Conservation (phyloP, 1,284 basidiomycete species). For the Ganoderma meredithae region DNA sequence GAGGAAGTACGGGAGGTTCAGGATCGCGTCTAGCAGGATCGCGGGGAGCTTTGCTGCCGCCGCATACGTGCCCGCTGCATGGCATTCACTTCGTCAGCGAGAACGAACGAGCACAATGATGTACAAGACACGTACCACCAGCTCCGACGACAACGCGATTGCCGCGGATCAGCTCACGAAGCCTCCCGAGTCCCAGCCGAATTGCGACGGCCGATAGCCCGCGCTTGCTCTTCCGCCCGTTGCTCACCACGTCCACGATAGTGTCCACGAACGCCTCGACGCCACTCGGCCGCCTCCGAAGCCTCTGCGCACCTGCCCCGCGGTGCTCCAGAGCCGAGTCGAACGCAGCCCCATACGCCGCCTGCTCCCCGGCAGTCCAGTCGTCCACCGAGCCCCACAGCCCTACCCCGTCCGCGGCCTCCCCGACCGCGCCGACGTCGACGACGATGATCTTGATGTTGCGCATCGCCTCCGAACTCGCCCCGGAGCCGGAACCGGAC, state of each 20-base stretch:
- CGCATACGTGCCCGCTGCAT: slow-evolving; percentile 67
- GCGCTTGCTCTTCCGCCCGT: slow-evolving; percentile 51
- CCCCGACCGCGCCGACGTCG: slow-evolving; percentile 69
- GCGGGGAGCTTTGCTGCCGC: slow-evolving; percentile 74
- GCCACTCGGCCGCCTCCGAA: slow-evolving; percentile 59
- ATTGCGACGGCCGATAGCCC: slow-evolving; percentile 48
- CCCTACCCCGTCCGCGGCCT: slow-evolving; percentile 41
- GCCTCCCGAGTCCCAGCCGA: slow-evolving; percentile 51
- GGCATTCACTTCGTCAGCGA: slow-evolving; percentile 5
- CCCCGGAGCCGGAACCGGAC: no score
- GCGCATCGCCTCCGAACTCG: slow-evolving; percentile 56
- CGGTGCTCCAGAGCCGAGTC: slow-evolving; percentile 52
- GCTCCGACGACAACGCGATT: slow-evolving; percentile 75
- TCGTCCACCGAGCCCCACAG: slow-evolving; percentile 60
- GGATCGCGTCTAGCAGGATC: slow-evolving; percentile 65
- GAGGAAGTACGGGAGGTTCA: slow-evolving; percentile 71
- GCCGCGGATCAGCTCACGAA: slow-evolving; percentile 63
- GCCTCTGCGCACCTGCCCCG: slow-evolving; percentile 37
- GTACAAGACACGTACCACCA: slow-evolving; percentile 59
- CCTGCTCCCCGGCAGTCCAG: slow-evolving; percentile 76
- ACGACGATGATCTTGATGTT: slow-evolving; percentile 68
- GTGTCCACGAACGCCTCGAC: slow-evolving; percentile 64
- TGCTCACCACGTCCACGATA: slow-evolving; percentile 63
- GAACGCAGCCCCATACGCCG: slow-evolving; percentile 74
- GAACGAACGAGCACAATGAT: slow-evolving; percentile 8